Evolutionary conservation across 2,329 filamentous ascomycete genomes (phyloP), one percentile per base, ranked within the genome.

Genomic region (Chaetomiaceae sp.): DNA sequence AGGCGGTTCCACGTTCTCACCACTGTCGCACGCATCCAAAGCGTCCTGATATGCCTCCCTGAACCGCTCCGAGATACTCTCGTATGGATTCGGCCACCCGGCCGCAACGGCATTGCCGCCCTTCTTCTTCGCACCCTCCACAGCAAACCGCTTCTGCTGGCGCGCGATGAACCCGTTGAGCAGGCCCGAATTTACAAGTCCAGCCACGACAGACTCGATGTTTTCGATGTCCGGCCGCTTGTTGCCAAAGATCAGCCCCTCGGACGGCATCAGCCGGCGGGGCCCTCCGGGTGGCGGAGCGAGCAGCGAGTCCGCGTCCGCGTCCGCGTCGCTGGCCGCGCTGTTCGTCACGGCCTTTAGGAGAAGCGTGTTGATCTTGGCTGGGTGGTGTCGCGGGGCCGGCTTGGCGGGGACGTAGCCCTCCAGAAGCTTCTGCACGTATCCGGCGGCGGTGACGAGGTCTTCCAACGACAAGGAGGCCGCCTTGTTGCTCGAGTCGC

Each of bases 91-190:
- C 1, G 91, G 90, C 73, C 92, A 96, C 0, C 88, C 89, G 1
- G 86, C 86, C 30, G 75, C 75, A 18, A 89, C 69, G 0, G 85
- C 53, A 18, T 63, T 79, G 21, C 81, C 79, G 4, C 79, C 80
- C 58, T 79, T 80, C 55, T 78, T 78, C 73, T 85, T 86, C 21
- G 87, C 84, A 2, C 91, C 90, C 48, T 87, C 82, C 38, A 96
- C 88, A 11, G 90, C 90, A 64, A 96, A 90, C 44, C 87, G 84
- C 38, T 80, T 79, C 64, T 85, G 83, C 23, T 80, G 80, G 63
- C 95, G 89, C 14, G 87, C 88, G 25, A 96, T 79, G 64, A 91
- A 96, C 1, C 91, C 92, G 60, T 86, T 84, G 66, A 96, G 76
- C 21, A 96, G 74, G 0, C 87, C 89, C 68, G 95, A 89, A 45